phyloP scores from a whole-genome alignment of 108 stramenopile genomes.

The Stephanodiscus triporus region DNA sequence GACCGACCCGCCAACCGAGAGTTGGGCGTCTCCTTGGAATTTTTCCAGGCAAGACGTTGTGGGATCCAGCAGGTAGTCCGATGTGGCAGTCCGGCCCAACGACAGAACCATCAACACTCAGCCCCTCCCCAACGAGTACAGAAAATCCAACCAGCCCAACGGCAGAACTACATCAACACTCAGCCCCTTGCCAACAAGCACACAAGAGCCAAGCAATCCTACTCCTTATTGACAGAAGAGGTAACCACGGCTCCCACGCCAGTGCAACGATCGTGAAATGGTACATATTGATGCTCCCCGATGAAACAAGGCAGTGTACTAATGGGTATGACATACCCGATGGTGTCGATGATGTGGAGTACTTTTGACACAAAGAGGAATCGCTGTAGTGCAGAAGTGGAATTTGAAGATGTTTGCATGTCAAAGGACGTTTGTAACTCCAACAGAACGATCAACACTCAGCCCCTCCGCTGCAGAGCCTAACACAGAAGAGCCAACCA shows the following conservation, averaged over 20 bases:
- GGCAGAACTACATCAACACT: too few species aligned
- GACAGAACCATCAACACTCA: too few species aligned
- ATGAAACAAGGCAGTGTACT: neutral
- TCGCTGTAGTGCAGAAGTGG: neutral
- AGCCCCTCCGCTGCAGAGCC: neutral
- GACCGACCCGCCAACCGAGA: neutral
- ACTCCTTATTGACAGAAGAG: neutral
- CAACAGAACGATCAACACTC: neutral
- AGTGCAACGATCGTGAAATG: slow-evolving; percentile 10
- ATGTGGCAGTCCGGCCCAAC: neutral
- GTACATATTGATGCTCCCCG: slow-evolving; percentile 2
- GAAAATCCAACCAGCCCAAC: too few species aligned
- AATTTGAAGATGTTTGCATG: neutral
- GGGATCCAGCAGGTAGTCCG: neutral
- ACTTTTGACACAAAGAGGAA: neutral
- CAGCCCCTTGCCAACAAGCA: too few species aligned
- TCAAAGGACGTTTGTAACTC: neutral
- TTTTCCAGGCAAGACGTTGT: neutral
- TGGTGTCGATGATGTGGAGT: neutral
- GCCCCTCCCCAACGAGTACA: too few species aligned
- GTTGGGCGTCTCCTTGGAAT: neutral
- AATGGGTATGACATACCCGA: slow-evolving; percentile 12
- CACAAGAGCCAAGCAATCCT: too few species aligned
- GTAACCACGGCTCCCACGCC: slow-evolving; percentile 1
- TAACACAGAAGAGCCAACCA: neutral